Conservation (phyloP, 1,284 basidiomycete species). For the Puccinia coronata region DNA sequence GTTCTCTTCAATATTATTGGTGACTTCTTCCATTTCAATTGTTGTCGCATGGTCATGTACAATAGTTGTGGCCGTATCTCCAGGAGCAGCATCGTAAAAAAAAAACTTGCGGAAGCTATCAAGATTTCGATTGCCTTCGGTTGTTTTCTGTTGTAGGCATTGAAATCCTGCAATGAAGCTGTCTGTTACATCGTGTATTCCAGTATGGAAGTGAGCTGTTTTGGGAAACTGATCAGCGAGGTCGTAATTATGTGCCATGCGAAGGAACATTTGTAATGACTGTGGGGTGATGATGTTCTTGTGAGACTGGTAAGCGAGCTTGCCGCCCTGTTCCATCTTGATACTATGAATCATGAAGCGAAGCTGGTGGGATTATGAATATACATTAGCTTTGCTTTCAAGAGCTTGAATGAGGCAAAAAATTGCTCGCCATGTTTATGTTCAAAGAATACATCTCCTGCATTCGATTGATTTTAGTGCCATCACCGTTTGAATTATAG, state of each 20-base stretch:
- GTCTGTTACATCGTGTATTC: background rate
- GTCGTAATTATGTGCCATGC: background rate
- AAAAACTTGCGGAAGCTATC: no score
- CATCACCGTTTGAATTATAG: background rate
- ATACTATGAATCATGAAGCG: background rate
- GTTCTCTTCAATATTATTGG: no score
- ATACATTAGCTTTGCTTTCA: background rate
- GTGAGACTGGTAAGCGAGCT: background rate
- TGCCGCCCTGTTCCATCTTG: background rate
- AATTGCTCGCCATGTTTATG: background rate
- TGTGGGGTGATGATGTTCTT: background rate
- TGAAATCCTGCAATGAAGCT: background rate
- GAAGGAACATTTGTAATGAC: background rate
- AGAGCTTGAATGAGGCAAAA: background rate
- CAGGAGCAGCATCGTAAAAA: no score
- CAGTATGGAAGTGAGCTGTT: background rate
- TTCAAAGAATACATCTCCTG: constrained; percentile 6
- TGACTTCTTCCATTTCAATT: no score
- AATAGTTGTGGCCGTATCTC: no score
- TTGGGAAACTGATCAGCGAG: background rate
- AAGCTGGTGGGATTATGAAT: background rate
- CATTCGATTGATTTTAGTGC: background rate
- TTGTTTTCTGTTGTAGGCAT: background rate
- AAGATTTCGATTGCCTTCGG: no score
- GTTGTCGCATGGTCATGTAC: no score